Evolutionary conservation across 441 rosid genomes (phyloP).

Genomic region (Eutrema salsugineum): DNA sequence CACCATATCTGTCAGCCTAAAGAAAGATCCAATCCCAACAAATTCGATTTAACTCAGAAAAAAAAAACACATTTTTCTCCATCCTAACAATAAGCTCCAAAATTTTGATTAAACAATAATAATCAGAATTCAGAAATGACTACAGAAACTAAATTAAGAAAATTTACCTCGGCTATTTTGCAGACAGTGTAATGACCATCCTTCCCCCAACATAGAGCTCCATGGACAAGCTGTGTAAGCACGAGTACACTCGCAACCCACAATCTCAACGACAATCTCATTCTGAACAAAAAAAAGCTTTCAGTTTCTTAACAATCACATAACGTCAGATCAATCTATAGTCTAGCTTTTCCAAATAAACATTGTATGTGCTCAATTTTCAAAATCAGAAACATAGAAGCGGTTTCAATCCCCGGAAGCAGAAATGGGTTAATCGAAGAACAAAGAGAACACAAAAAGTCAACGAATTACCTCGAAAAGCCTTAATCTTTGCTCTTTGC

Average conservation of each 20-base stretch:
- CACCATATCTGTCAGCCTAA: background rate
- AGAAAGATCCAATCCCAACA: background rate
- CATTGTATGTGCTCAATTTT: background rate
- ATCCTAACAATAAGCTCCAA: background rate
- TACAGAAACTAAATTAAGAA: background rate
- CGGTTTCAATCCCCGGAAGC: background rate
- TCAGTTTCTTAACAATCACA: background rate
- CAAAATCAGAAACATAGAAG: background rate
- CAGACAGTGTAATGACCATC: slow-evolving; percentile 80
- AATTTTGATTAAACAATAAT: background rate
- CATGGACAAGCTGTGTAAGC: slow-evolving; percentile 53
- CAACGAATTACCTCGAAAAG: slow-evolving; percentile 5
- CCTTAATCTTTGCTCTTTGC: background rate
- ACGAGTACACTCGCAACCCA: slow-evolving; percentile 37
- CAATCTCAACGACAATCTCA: slow-evolving; percentile 25
- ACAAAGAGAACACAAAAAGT: background rate
- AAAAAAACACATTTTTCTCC: background rate
- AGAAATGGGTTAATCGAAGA: background rate
- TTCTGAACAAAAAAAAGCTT: background rate
- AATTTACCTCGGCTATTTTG: slow-evolving; percentile 72
- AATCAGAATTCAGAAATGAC: background rate
- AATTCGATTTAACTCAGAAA: background rate
- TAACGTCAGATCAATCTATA: background rate
- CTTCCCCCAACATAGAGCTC: slow-evolving; percentile 72
- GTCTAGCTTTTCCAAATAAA: background rate